Conservation (phyloP, 2,329 filamentous ascomycete genomes). For the Diaporthe ilicicola region DNA sequence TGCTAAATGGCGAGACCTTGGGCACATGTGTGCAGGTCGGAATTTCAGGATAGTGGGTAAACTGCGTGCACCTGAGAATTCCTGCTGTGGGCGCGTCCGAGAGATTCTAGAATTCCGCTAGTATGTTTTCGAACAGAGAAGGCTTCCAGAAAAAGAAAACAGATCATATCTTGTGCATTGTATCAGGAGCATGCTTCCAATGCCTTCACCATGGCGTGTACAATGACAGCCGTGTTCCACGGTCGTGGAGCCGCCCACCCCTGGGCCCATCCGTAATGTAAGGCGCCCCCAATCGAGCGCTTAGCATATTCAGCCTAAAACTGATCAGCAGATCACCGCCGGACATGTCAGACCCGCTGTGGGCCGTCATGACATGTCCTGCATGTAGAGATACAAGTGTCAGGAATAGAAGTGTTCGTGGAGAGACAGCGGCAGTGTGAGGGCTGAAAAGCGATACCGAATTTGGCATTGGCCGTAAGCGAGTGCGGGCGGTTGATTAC, state of each 20-base stretch:
- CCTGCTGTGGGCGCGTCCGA: neutral
- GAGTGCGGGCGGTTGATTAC: neutral
- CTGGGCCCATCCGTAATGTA: neutral
- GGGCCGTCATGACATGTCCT: slow-evolving; percentile 7
- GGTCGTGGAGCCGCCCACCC: neutral
- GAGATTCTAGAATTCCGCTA: neutral
- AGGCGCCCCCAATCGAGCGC: neutral
- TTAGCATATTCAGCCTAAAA: slow-evolving; percentile 5
- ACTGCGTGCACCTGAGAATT: neutral
- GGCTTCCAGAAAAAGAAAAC: neutral
- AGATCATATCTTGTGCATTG: too few relatives aligned
- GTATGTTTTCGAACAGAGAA: too few relatives aligned
- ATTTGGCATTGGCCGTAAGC: slow-evolving; percentile 1
- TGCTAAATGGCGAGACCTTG: neutral
- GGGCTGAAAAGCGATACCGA: neutral
- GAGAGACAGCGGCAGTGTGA: neutral
- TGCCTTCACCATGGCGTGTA: neutral
- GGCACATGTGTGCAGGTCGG: neutral
- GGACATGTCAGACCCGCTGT: neutral
- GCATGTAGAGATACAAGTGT: neutral
- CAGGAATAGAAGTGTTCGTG: neutral
- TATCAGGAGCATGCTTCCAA: too few relatives aligned
- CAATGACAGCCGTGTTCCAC: neutral
- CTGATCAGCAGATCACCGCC: neutral
- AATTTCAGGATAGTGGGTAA: neutral